Percentiles rank a stretch among this genome's conserved stretches.
Conservation (phyloP, 176 grass and related monocot genomes). For the Hsuehochloa calcarea region DNA sequence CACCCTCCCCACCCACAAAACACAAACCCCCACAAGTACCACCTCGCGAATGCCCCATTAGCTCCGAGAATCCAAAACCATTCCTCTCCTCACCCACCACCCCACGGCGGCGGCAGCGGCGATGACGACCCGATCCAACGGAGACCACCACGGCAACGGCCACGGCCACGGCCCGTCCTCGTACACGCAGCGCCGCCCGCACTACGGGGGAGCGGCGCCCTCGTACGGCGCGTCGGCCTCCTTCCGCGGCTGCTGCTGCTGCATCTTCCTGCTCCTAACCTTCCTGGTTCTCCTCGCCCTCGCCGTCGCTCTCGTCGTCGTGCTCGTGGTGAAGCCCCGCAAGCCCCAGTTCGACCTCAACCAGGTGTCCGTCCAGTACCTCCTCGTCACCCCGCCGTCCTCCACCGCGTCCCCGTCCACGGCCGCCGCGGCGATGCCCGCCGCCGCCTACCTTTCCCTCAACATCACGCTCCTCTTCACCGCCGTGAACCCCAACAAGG, state of each 20-base stretch:
- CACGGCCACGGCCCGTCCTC: slow-evolving; percentile 21
- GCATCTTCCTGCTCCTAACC: slow-evolving; percentile 83
- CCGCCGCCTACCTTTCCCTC: slow-evolving; percentile 86
- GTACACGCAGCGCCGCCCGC: slow-evolving; percentile 53
- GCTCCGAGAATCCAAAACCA: slow-evolving; percentile 49
- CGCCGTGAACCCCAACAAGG: slow-evolving; percentile 89
- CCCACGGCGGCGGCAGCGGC: slow-evolving; percentile 1
- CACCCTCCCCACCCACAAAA: not conserved
- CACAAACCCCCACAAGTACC: slow-evolving; percentile 16
- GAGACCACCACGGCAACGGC: slow-evolving; percentile 32
- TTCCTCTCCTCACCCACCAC: not conserved
- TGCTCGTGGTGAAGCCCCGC: slow-evolving; percentile 91
- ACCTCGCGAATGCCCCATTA: slow-evolving; percentile 33
- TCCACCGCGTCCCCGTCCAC: slow-evolving; percentile 10
- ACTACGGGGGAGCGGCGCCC: slow-evolving; percentile 48
- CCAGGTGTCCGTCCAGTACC: slow-evolving; percentile 94
- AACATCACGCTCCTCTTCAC: slow-evolving; percentile 97
- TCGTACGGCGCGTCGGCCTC: slow-evolving; percentile 64
- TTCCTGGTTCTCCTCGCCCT: slow-evolving; percentile 88
- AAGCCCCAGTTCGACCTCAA: slow-evolving; percentile 99
- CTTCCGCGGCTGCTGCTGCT: slow-evolving; percentile 95
- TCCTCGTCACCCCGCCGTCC: slow-evolving; percentile 70
- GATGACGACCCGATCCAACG: slow-evolving; percentile 56
- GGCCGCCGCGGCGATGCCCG: not conserved
- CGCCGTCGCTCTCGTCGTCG: slow-evolving; percentile 76